Evolutionary conservation across 345 rosid genomes (phyloP).

Genomic region (Populus simonii): DNA sequence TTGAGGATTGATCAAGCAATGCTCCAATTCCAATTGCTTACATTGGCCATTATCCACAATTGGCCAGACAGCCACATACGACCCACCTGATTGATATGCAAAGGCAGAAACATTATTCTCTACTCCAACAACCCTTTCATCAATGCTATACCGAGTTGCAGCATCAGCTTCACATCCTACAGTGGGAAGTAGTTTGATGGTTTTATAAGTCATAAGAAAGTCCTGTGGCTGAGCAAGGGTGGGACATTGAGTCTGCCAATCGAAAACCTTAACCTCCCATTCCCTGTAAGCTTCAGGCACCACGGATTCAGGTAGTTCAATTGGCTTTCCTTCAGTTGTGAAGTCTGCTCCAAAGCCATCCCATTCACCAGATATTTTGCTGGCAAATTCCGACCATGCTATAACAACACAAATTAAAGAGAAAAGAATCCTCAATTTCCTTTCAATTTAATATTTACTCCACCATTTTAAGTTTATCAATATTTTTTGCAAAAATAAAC

Average conservation of each 20-base stretch:
- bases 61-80: constrained; percentile 77
- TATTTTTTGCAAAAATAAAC: too few species aligned
- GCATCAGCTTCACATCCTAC: constrained; percentile 99
- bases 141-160: constrained; percentile 64
- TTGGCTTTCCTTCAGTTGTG: constrained; percentile 57
- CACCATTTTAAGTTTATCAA: too few species aligned
- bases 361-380: constrained; percentile 88
- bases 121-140: constrained; percentile 42
- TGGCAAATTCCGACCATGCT: constrained; percentile 78
- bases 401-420: not conserved
- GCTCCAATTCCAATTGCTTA: constrained; percentile 59
- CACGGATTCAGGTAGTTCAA: constrained; percentile 75
- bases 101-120: constrained; percentile 43
- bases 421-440: not conserved
- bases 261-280: constrained; percentile 94
- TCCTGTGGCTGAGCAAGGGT: constrained; percentile 60
- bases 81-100: constrained; percentile 69
- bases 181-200: constrained; percentile 83
- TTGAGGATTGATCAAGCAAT: constrained; percentile 73
- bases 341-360: constrained; percentile 94
- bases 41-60: constrained; percentile 17
- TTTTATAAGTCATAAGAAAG: constrained; percentile 45
- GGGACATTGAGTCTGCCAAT: constrained; percentile 99
- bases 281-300: constrained; percentile 93
- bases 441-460: not conserved